Conservation (phyloP, 495 filamentous ascomycete genomes). For the Hypoxylon cercidicola region DNA sequence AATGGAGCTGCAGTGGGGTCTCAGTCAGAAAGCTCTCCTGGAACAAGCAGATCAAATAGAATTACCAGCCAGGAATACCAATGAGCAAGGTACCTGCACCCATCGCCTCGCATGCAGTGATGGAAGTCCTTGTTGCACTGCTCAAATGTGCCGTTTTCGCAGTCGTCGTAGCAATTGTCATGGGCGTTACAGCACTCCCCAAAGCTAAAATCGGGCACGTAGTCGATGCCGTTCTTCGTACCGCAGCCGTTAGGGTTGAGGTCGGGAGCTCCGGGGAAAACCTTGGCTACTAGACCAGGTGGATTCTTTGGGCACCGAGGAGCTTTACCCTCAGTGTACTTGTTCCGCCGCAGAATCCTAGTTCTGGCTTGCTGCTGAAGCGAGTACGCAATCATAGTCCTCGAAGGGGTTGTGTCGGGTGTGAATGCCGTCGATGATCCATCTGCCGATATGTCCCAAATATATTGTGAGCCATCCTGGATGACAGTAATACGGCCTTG, state of each 20-base stretch:
- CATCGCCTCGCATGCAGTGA: constrained; percentile 12
- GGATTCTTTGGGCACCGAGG: constrained; percentile 1
- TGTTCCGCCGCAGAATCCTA: not conserved
- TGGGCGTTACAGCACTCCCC: constrained; percentile 27
- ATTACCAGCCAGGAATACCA: constrained; percentile 9
- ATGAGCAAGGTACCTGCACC: not conserved
- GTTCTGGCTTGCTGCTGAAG: not conserved
- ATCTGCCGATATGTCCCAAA: constrained; percentile 3
- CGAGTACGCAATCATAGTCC: constrained; percentile 10
- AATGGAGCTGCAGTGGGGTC: not conserved
- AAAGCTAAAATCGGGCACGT: constrained; percentile 26
- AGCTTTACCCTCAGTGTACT: not conserved
- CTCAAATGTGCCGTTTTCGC: constrained; percentile 20
- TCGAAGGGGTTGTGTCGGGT: not conserved
- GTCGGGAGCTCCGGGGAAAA: constrained; percentile 3
- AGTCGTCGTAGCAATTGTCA: constrained; percentile 28
- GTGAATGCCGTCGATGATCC: constrained; percentile 1
- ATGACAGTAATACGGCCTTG: not conserved
- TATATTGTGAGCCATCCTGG: constrained; percentile 2
- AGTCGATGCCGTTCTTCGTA: not conserved
- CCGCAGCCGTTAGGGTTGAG: constrained; percentile 16
- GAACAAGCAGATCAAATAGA: not conserved
- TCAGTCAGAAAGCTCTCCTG: not conserved
- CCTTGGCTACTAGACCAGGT: constrained; percentile 3
- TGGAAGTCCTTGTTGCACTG: constrained; percentile 28